Evolutionary conservation across 257 asterid species (phyloP), one percentile per base, ranked within the genome.

Genomic region (Striga asiatica): DNA sequence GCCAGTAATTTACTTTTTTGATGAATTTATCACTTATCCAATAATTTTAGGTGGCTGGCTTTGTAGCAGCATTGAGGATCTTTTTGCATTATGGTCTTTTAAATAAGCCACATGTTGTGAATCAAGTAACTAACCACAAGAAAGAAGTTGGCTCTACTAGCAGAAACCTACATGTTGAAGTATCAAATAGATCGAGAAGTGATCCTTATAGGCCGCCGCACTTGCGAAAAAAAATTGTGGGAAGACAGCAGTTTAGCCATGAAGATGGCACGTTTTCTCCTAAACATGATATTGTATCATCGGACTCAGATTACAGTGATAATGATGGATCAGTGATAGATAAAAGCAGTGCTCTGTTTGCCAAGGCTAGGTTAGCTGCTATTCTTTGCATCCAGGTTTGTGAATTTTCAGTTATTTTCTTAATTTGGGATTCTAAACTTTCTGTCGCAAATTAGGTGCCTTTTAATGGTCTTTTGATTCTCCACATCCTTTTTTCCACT

Each of bases 221-320:
- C 80, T 71, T 89, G 71, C 84, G 98, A 62, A 80, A 77, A 56
- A 78, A 78, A 50, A 66, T 47, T 34, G 49, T 59, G 52, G 73
- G 63, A 37, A 71, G 16, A 66, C 64, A 66, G 68, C 71, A 60
- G 64, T 54, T 27, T 42, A 67, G 66, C 54, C 73, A 74, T 61
- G 81, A 62, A 66, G 73, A 74, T 51, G 37, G 69, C 66, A 54
- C 54, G 45, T 37, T 66, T 66, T 71, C 77, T 72, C 47, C 76
- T 31, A 76, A 74, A 46, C 60, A 52, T 46, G 86, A 72, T 31
- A 69, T 66, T 65, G 63, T 75, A 27, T 80, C 88, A 49, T 89
- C 95, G 50, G 96, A 86, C 81, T 89, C 98, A 70, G 98, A 89
- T 64, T 81, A 72, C 74, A 81, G 98, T 62, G 98, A 89, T 58